Conservation (phyloP, 225 moss, liverwort and hornwort genomes). For the Thuidium tamariscinum region DNA sequence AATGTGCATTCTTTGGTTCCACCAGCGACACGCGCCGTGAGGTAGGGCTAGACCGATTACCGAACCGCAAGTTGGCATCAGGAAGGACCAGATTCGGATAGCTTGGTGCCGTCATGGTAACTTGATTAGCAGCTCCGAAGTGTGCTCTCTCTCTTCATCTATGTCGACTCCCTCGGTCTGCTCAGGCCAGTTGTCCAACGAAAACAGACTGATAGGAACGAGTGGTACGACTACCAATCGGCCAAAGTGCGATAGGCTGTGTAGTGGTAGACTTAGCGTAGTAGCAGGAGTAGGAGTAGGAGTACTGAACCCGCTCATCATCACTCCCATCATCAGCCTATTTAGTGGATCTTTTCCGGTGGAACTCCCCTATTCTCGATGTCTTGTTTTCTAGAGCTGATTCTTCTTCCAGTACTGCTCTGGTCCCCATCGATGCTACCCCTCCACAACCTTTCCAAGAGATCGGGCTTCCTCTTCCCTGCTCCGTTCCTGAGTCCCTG, state of each 20-base stretch:
- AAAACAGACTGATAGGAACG: conserved; percentile 4
- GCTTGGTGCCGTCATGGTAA: neutral
- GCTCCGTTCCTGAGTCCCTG: conserved; percentile 28
- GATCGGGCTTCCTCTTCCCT: conserved; percentile 15
- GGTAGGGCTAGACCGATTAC: neutral
- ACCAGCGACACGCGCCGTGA: conserved; percentile 10
- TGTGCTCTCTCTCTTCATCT: conserved; percentile 63
- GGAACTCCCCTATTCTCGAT: conserved; percentile 6
- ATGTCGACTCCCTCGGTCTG: conserved; percentile 8
- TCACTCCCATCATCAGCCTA: conserved; percentile 14
- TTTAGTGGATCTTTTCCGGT: conserved; percentile 4
- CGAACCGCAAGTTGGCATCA: neutral
- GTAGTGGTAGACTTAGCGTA: neutral
- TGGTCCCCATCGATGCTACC: conserved; percentile 16
- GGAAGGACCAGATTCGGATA: neutral
- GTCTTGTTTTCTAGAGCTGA: conserved; percentile 21
- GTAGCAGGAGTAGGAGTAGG: neutral
- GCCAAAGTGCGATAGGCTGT: conserved; percentile 4
- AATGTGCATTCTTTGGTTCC: conserved; percentile 25
- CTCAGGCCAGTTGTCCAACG: neutral
- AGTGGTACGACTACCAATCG: neutral
- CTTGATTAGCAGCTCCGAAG: conserved; percentile 3
- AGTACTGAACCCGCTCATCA: neutral
- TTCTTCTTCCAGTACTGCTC: conserved; percentile 3
- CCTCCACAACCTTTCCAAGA: neutral